Evolutionary conservation across 75 land plant species (phyloP).

Genomic region (Cryptomeria japonica): DNA sequence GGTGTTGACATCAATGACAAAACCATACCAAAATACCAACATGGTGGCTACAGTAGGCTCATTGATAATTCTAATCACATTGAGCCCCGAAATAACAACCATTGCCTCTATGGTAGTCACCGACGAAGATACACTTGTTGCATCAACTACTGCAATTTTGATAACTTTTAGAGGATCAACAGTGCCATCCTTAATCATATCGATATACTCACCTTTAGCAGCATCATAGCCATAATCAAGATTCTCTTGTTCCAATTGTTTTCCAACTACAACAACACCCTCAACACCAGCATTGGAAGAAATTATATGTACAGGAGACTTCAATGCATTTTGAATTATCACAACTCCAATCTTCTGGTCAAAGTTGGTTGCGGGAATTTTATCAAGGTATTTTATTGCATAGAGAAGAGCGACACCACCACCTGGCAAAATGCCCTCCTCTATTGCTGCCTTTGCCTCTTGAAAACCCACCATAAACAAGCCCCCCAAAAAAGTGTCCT

Average conservation of each 20-base stretch:
- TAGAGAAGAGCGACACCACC: conserved; percentile 93
- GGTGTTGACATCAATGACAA: too few relatives aligned
- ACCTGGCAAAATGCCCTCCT: conserved; percentile 97
- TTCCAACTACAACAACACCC: conserved; percentile 91
- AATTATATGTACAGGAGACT: conserved; percentile 82
- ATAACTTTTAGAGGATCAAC: conserved; percentile 90
- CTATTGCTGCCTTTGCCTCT: conserved; percentile 85
- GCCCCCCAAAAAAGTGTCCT: too few relatives aligned
- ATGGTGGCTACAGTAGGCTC: too few relatives aligned
- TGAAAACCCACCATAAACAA: too few relatives aligned
- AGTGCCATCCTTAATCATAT: conserved; percentile 90
- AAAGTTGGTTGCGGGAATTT: conserved; percentile 67
- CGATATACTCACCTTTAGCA: conserved; percentile 87
- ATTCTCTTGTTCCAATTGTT: conserved; percentile 80
- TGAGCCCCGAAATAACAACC: conserved; percentile 20
- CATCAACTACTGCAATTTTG: conserved; percentile 86
- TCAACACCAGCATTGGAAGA: conserved; percentile 94
- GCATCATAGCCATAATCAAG: conserved; percentile 89
- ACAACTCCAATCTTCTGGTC: conserved; percentile 85
- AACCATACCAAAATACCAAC: too few relatives aligned
- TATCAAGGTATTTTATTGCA: conserved; percentile 73
- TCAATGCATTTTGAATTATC: conserved; percentile 82
- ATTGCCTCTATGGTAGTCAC: conserved; percentile 96
- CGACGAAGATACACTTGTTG: conserved; percentile 87
- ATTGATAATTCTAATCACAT: too few relatives aligned